These are phyloP conservation scores for Mortierella sp. DNA, from an alignment of 371 early-diverging fungal species.

Conservation along the genomic window DNA sequence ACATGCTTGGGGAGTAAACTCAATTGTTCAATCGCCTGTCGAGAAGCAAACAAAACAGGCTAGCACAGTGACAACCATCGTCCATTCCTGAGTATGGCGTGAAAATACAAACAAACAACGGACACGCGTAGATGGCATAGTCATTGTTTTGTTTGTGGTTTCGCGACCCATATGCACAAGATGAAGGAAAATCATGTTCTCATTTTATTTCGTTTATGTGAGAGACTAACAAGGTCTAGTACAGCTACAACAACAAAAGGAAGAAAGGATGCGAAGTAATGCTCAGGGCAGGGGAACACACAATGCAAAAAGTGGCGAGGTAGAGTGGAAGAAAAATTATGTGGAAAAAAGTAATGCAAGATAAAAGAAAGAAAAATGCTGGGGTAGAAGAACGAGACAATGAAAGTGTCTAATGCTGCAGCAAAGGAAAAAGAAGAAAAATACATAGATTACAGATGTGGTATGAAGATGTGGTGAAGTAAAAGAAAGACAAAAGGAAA, in stretches of 20 bases:
- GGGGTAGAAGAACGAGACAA: background rate
- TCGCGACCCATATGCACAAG: background rate
- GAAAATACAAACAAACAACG: background rate
- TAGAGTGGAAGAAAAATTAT: background rate
- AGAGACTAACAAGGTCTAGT: background rate
- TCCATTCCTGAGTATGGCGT: background rate
- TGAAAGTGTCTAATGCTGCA: background rate
- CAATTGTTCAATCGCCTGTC: background rate
- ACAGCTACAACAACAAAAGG: background rate
- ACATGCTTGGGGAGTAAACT: background rate
- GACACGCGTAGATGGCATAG: background rate
- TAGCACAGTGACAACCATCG: background rate
- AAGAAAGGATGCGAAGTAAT: background rate
- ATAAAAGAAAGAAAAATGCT: background rate
- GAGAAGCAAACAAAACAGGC: too few relatives aligned
- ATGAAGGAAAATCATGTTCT: background rate
- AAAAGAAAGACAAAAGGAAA: too few relatives aligned
- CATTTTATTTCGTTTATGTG: background rate
- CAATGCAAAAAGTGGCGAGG: background rate
- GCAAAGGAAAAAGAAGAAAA: background rate
- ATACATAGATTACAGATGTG: background rate
- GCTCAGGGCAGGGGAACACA: background rate
- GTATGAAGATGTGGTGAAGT: constrained; percentile 6
- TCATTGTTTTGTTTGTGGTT: background rate
- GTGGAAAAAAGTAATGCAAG: background rate